phyloP scores from a whole-genome alignment of 805 yeast species.

The Saccharomycopsis sp. region DNA sequence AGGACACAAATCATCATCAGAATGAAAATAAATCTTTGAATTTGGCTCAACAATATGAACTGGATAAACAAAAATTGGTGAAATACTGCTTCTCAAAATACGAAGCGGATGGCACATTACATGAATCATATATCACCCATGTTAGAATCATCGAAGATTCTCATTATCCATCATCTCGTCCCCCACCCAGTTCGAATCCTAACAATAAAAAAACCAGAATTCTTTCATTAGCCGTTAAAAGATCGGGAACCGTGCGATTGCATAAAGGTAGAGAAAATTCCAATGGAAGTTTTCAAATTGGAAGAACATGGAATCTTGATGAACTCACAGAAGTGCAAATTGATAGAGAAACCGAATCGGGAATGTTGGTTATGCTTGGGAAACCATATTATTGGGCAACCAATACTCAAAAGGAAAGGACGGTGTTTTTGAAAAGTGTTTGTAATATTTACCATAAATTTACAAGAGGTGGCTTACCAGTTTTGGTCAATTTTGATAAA shows the following conservation, averaged over 20 bases:
- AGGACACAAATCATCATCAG: neutral
- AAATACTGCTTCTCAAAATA: slow-evolving; percentile 38
- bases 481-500: slow-evolving; percentile 41
- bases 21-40: slow-evolving; percentile 1
- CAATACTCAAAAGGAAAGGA: slow-evolving; percentile 43
- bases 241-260: slow-evolving; percentile 55
- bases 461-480: slow-evolving; percentile 45
- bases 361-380: slow-evolving; percentile 50
- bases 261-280: slow-evolving; percentile 81
- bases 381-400: slow-evolving; percentile 84
- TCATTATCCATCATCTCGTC: slow-evolving; percentile 54
- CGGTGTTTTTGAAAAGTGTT: slow-evolving; percentile 44
- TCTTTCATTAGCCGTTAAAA: slow-evolving; percentile 45
- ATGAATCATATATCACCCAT: slow-evolving; percentile 65
- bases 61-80: slow-evolving; percentile 39
- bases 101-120: slow-evolving; percentile 32
- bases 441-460: slow-evolving; percentile 44
- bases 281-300: slow-evolving; percentile 73
- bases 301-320: slow-evolving; percentile 83
- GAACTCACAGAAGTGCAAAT: slow-evolving; percentile 51
- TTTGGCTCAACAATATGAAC: slow-evolving; percentile 48
- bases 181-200: slow-evolving; percentile 42
- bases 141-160: slow-evolving; percentile 67
- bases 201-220: slow-evolving; percentile 51
- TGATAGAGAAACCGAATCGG: slow-evolving; percentile 42